Evolutionary conservation across 257 asterid genomes (phyloP), one percentile per base, ranked within the genome.

Genomic region (Nicotiana paniculata): DNA sequence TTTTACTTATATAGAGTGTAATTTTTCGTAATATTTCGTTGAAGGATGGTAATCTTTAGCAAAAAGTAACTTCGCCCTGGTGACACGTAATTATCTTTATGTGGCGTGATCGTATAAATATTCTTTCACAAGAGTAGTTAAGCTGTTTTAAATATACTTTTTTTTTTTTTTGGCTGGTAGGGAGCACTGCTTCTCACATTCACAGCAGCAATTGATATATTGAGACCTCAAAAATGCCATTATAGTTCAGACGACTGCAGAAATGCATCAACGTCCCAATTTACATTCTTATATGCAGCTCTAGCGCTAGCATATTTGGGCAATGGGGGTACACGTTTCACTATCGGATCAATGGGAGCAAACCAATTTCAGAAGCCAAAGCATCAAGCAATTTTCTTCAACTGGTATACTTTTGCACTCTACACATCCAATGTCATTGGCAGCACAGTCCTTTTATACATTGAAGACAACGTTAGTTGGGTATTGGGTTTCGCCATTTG

Each of bases 301-400:
- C 59, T 93, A 77, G 91, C 90, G 12, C 88, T 93, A 3, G 81
- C 89, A 0, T 82, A 92, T 37, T 77, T 93, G 0, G 97, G 97
- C 3, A 86, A 74, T 12, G 92, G 93, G 7, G 97, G 94, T 16
- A 86, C 92, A 1, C 91, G 97, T 51, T 91, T 89, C 87, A 89
- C 93, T 6, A 84, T 91, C 3, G 97, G 89, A 35, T 83, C 96
- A 12, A 89, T 93, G 93, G 97, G 97, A 17, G 97, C 97, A 0
- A 89, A 91, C 32, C 97, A 93, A 67, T 86, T 91, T 10, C 82
- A 87, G 30, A 83, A 66, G 33, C 82, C 92, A 10, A 85, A 86
- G 81, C 89, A 89, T 72, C 93, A 82, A 64, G 87, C 84, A 5
- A 81, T 84, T 75, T 93, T 83, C 91, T 89, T 93, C 85, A 90